Base-by-base conservation (phyloP, 352 stramenopile genomes). In the Pythium folliculosum region DNA sequence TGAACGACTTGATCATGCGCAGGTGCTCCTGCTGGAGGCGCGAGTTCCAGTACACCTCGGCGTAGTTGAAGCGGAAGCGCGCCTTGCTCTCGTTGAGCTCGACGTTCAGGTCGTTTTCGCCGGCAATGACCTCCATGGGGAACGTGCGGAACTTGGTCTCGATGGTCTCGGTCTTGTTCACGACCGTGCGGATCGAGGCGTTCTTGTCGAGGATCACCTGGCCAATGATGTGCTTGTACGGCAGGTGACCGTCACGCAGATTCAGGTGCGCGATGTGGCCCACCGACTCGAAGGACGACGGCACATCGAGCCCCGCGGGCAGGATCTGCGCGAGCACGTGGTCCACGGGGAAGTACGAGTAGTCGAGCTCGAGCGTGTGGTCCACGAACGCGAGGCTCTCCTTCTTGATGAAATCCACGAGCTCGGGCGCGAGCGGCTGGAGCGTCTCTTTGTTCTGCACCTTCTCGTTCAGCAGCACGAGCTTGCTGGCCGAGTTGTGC, bases 181-280 rank as follows among this genome's bases (percentile, higher is more conserved):
- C 97, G 8, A 99, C 97, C 35, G 96, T 99, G 52, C 87, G 82
- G 57, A 99, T 96, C 58, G 84, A 73, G 16, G 82, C 78, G 73
- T 99, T 98, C 81, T 99, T 99, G 76, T 99, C 97, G 13, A 99
- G 77, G 60, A 99, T 97, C 3, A 98, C 96, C 72, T 99, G 94
- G 5, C 96, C 98, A 62, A 99, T 98, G 38, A 99, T 66, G 65
- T 95, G 83, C 73, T 99, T 98, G 81, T 97, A 99, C 3, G 96
- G 96, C 63, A 99, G 73, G 7, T 96, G 78, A 63, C 97, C 89
- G 57, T 98, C 86, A 38, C 96, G 77, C 51, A 99, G 77, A 74
- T 99, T 99, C 16, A 99, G 65, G 75, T 99, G 97, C 21, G 96
- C 97, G 51, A 99, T 88, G 76, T 99, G 96, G 17, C 97, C 98